Evolutionary conservation across 2,329 filamentous ascomycete species (phyloP).

Genomic region (Claviceps arundinis): DNA sequence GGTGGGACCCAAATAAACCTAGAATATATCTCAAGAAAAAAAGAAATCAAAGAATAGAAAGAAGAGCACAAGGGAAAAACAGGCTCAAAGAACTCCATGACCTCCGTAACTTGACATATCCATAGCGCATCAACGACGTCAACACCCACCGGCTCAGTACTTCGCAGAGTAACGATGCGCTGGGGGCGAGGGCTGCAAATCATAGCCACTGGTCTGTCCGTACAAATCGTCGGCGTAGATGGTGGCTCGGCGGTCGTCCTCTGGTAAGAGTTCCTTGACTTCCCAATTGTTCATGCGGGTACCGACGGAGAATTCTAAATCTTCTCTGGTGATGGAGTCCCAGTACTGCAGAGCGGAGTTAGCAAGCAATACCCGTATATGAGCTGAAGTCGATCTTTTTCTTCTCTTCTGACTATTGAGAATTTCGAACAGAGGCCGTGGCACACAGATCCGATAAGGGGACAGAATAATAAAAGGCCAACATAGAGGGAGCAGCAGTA

Average conservation of each 20-base stretch:
- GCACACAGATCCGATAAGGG: neutral
- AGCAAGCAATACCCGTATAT: neutral
- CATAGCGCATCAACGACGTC: constrained; percentile 2
- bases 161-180: constrained; percentile 31
- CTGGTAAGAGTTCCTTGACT: constrained; percentile 77
- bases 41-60: neutral
- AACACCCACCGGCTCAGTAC: constrained; percentile 22
- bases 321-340: constrained; percentile 97
- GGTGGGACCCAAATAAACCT: neutral
- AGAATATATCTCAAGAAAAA: neutral
- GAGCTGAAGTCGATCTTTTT: neutral
- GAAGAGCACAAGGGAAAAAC: neutral
- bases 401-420: neutral
- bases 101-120: neutral
- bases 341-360: constrained; percentile 56
- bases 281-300: constrained; percentile 97
- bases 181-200: constrained; percentile 35
- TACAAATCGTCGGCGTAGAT: constrained; percentile 58
- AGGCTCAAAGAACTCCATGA: neutral
- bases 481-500: neutral
- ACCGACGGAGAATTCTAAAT: constrained; percentile 94
- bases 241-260: constrained; percentile 64
- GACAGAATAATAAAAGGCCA: neutral
- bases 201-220: constrained; percentile 40
- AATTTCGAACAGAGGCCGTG: neutral